Evolutionary conservation across 805 yeast genomes (phyloP).

Genomic region (Danielia oregonensis): DNA sequence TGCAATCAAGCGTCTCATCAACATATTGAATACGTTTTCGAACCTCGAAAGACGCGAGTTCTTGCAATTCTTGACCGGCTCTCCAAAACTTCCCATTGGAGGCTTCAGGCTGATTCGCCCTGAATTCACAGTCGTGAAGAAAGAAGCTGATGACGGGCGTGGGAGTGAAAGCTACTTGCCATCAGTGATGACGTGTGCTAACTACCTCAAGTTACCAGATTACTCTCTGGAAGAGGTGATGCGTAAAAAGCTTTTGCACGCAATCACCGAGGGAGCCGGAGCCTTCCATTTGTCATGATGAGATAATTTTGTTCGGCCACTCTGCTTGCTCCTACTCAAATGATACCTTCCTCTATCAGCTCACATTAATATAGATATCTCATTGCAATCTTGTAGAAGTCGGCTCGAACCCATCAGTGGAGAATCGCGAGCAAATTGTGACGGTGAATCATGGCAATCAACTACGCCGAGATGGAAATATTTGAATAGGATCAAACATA

Average conservation of each 20-base stretch:
- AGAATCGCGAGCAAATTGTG: too few species aligned
- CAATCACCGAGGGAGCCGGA: slow-evolving; percentile 84
- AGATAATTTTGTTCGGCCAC: too few species aligned
- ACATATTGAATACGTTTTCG: slow-evolving; percentile 54
- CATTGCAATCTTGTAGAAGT: too few species aligned
- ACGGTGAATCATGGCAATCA: too few species aligned
- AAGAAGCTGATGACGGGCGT: slow-evolving; percentile 68
- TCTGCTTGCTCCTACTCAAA: too few species aligned
- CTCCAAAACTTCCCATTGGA: slow-evolving; percentile 90
- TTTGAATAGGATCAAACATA: too few species aligned
- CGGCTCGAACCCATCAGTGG: too few species aligned
- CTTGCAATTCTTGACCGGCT: slow-evolving; percentile 85
- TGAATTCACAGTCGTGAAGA: slow-evolving; percentile 80
- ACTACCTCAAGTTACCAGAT: slow-evolving; percentile 84
- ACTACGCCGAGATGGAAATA: too few species aligned
- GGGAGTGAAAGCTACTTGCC: slow-evolving; percentile 80
- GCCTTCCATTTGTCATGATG: slow-evolving; percentile 71
- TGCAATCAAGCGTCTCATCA: slow-evolving; percentile 58
- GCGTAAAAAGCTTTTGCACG: slow-evolving; percentile 56
- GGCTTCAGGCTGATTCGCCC: slow-evolving; percentile 85
- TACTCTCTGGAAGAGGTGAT: slow-evolving; percentile 64
- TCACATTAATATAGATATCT: not conserved
- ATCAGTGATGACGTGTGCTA: slow-evolving; percentile 98
- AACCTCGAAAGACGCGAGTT: slow-evolving; percentile 62
- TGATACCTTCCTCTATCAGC: too few species aligned